phyloP scores from a whole-genome alignment of 108 stramenopile species.

The Epipyxis sp. region DNA sequence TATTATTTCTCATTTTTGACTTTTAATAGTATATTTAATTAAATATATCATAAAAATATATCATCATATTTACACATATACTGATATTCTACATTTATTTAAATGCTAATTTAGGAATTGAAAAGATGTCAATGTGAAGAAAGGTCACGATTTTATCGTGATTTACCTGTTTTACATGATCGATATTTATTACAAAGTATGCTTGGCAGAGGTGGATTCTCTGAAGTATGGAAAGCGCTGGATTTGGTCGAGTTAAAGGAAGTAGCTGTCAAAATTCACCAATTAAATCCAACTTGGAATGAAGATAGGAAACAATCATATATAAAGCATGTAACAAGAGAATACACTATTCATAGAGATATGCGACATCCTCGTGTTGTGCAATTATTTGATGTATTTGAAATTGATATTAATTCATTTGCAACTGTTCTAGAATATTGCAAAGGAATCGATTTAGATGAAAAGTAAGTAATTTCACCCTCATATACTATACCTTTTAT shows the following conservation, averaged over 20 bases:
- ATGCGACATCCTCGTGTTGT: slow-evolving; percentile 96
- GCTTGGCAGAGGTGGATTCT: slow-evolving; percentile 95
- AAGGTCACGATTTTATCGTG: slow-evolving; percentile 36
- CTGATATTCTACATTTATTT: too few species aligned
- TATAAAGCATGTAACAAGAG: slow-evolving; percentile 93
- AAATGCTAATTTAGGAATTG: not conserved
- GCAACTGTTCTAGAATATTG: slow-evolving; percentile 96
- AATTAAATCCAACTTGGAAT: slow-evolving; percentile 87
- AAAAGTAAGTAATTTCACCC: too few species aligned
- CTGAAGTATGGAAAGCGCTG: slow-evolving; percentile 94
- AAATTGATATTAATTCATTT: slow-evolving; percentile 91
- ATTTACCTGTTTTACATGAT: slow-evolving; percentile 61
- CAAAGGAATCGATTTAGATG: slow-evolving; percentile 55
- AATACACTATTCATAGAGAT: slow-evolving; percentile 92
- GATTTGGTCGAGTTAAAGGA: slow-evolving; percentile 74
- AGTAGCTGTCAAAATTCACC: slow-evolving; percentile 97
- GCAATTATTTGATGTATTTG: slow-evolving; percentile 91
- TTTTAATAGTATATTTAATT: not conserved
- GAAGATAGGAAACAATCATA: slow-evolving; percentile 90
- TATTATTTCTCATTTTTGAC: not conserved
- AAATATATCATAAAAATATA: too few species aligned
- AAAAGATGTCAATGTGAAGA: slow-evolving; percentile 47
- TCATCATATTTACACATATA: too few species aligned
- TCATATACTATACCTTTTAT: not conserved
- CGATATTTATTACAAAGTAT: slow-evolving; percentile 82